Conservation (phyloP, 1,284 basidiomycete species). For the Moniliella sp. region DNA sequence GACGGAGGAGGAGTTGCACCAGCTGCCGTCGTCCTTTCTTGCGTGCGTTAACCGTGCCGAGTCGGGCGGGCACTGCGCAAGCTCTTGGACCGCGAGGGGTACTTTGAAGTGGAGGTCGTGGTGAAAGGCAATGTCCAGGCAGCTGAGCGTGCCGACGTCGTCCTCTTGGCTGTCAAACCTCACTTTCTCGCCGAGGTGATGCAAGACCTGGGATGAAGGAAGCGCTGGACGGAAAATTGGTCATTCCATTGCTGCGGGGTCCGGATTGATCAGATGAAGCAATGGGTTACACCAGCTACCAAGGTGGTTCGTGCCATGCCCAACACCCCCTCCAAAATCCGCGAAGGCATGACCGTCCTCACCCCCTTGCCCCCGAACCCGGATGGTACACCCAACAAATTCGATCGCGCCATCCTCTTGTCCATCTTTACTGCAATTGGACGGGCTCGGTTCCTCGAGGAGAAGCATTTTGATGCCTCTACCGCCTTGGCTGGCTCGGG, state of each 20-base stretch:
- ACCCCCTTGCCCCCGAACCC: constrained; percentile 13
- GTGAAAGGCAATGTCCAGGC: constrained; percentile 46
- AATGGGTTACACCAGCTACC: constrained; percentile 46
- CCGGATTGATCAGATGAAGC: constrained; percentile 63
- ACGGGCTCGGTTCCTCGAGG: constrained; percentile 23
- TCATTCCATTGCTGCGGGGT: constrained; percentile 86
- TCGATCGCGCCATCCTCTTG: constrained; percentile 14
- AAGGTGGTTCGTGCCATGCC: constrained; percentile 90
- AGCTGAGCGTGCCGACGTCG: constrained; percentile 54
- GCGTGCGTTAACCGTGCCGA: constrained; percentile 67
- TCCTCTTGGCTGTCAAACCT: constrained; percentile 54
- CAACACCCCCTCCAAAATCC: constrained; percentile 72
- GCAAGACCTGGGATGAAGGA: constrained; percentile 55
- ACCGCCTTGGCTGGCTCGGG: constrained; percentile 88
- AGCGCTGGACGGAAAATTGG: constrained; percentile 65
- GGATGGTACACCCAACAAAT: constrained; percentile 2
- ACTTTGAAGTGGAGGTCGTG: constrained; percentile 31
- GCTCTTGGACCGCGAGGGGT: constrained; percentile 53
- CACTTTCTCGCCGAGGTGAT: constrained; percentile 62
- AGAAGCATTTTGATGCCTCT: constrained; percentile 70
- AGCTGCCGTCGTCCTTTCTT: constrained; percentile 60
- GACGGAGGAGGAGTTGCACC: constrained; percentile 10
- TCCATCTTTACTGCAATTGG: constrained; percentile 28
- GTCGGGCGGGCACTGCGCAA: constrained; percentile 50
- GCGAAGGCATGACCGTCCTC: constrained; percentile 32